Percentiles rank a stretch among this genome's conserved stretches.
Conservation (phyloP, 345 rosid genomes). For the Rubroshorea leprosula region DNA sequence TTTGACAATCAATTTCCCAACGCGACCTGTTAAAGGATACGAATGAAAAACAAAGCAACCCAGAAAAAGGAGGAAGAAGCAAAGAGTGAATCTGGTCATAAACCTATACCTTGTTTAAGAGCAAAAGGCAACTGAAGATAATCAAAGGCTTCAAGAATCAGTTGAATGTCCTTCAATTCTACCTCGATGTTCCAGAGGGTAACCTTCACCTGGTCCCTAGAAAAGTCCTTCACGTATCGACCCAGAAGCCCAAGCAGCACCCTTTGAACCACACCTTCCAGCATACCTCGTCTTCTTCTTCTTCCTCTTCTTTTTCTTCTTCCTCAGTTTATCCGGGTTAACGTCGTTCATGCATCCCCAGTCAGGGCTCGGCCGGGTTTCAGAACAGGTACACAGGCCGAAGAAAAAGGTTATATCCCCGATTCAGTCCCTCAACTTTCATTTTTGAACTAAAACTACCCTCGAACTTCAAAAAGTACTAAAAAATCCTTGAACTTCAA, state of each 20-base stretch:
- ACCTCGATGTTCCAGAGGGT: constrained; percentile 72
- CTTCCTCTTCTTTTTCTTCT: neutral
- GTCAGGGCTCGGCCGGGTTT: neutral
- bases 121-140: constrained; percentile 79
- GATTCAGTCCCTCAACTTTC: too few relatives aligned
- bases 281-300: too few relatives aligned
- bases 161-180: constrained; percentile 66
- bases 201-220: constrained; percentile 73
- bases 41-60: neutral
- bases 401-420: too few relatives aligned
- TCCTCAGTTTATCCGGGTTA: too few relatives aligned
- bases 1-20: constrained; percentile 71
- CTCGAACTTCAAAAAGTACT: too few relatives aligned
- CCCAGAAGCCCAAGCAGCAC: constrained; percentile 71
- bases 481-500: too few relatives aligned
- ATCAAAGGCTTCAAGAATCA: constrained; percentile 85
- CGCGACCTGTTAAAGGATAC: constrained; percentile 37
- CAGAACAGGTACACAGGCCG: neutral
- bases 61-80: neutral
- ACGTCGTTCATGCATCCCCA: neutral
- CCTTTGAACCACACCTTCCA: constrained; percentile 65
- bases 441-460: too few relatives aligned
- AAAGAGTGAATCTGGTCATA: neutral
- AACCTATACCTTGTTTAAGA: constrained; percentile 55
- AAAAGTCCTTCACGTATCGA: constrained; percentile 71